Evolutionary conservation across 73 alveolate genomes (phyloP).

Genomic region (Paramecium sexaurelia): DNA sequence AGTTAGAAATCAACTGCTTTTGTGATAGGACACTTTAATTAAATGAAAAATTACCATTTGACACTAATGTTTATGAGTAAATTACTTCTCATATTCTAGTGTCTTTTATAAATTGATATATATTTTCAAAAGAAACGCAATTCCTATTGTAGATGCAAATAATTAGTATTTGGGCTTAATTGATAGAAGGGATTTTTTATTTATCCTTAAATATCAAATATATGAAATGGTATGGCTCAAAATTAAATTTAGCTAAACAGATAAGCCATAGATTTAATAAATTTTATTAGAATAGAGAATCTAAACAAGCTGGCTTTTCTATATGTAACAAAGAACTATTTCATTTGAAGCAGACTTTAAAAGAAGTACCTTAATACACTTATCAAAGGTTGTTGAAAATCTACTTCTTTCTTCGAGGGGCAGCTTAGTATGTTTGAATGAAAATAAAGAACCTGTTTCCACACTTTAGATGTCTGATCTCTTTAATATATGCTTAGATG

Average conservation of each 20-base stretch:
- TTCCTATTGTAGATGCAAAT: not conserved
- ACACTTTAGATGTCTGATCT: conserved; percentile 41
- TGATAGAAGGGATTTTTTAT: conserved; percentile 55
- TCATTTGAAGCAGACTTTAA: conserved; percentile 15
- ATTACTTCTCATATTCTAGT: not conserved
- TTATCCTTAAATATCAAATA: conserved; percentile 3
- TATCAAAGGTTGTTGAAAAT: conserved; percentile 45
- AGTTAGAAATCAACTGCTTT: conserved; percentile 7
- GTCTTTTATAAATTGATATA: conserved; percentile 26
- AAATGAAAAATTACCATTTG: not conserved
- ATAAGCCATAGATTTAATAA: not conserved
- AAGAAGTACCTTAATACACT: conserved; percentile 1
- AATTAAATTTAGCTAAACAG: not conserved
- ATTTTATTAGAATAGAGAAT: conserved; percentile 37
- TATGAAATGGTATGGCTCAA: conserved; percentile 16
- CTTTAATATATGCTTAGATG: conserved; percentile 30
- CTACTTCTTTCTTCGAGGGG: conserved; percentile 33
- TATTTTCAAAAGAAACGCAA: not conserved
- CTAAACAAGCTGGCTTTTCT: not conserved
- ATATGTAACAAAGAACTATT: conserved; percentile 6
- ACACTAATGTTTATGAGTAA: conserved; percentile 7
- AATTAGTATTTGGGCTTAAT: conserved; percentile 30
- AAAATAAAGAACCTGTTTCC: not conserved
- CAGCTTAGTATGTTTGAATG: conserved; percentile 32
- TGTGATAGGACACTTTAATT: not conserved